Evolutionary conservation across 768 basidiomycete species (phyloP), one percentile per base, ranked within the genome.

Genomic region (Epithele typhae): DNA sequence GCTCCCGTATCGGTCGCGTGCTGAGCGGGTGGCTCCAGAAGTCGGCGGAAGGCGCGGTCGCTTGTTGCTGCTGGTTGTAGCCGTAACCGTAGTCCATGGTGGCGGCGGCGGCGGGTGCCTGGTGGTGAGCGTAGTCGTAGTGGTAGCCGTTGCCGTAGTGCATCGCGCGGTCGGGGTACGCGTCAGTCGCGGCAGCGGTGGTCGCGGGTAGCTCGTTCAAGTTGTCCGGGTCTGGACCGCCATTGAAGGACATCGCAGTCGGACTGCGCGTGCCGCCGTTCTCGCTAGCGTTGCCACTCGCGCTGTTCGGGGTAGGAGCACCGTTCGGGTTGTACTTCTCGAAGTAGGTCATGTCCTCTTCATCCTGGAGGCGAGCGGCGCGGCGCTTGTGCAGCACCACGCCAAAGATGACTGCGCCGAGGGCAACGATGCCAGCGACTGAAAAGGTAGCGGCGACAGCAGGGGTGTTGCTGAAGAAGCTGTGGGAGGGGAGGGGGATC

Each of bases 361-460:
- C 63, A 22, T 61, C 54, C 22, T 55, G 52, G 21, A 53, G 39
- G 18, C 60, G 58, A 5, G 53, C 43, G 35, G 58, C 57, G 37
- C 65, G 67, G n/a, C 63, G 63, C 52, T 56, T 63, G 30, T 58
- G 53, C 41, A 65, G 53, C 45, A 68, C 34, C 42, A 56, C 48
- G 38, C 55, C 49, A 24, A 59, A 64, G 18, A 66, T 53, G 40
- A 73, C 23, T 17, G 62, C 52, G 17, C 62, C 67, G 35, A 70
- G 11, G 17, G 50, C 61, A 7, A 71, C 47, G 3, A 78, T 52
- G 39, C 68, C 72, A 43, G 69, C 64, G 46, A 67, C 62, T 33
- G 69, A 64, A 49, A 77, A 78, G 0, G 68, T 70, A 33, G 68
- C 72, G 0, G 70, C 76, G 17, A 76, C 71, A 0, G 73, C 76